phyloP scores from a whole-genome alignment of 2,329 filamentous ascomycete genomes.

The Verticillium nonalfalfae region DNA sequence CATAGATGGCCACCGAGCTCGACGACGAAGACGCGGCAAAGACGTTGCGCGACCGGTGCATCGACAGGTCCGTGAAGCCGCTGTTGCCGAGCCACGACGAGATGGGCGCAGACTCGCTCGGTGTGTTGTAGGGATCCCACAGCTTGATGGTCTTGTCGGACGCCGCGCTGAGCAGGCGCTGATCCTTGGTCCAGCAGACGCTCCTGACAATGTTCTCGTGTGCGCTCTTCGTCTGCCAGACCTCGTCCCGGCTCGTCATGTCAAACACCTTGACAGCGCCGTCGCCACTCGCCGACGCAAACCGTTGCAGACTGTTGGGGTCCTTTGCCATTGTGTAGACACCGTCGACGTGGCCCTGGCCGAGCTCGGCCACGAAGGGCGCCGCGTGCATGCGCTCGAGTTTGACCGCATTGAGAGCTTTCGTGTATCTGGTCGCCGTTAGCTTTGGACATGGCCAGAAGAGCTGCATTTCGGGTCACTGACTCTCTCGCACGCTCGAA shows the following conservation, averaged over 20 bases:
- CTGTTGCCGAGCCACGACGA: constrained; percentile 63
- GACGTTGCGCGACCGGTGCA: constrained; percentile 70
- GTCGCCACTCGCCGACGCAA: constrained; percentile 83
- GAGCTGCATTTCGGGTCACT: constrained; percentile 54
- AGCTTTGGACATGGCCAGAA: background rate
- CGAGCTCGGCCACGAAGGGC: constrained; percentile 76
- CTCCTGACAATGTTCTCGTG: constrained; percentile 94
- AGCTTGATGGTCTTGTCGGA: constrained; percentile 84
- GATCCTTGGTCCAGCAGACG: constrained; percentile 80
- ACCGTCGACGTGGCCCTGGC: constrained; percentile 87
- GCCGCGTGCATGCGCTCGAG: constrained; percentile 81
- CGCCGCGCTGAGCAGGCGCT: constrained; percentile 80
- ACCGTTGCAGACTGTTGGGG: constrained; percentile 63
- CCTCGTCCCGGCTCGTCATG: constrained; percentile 62
- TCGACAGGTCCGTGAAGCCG: constrained; percentile 69
- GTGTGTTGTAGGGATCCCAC: constrained; percentile 79
- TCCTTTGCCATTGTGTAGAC: constrained; percentile 75
- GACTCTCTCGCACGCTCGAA: constrained; percentile 90
- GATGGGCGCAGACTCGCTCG: constrained; percentile 61
- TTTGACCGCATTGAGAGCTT: constrained; percentile 71
- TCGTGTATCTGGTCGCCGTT: constrained; percentile 26
- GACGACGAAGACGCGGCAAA: constrained; percentile 78
- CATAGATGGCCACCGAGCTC: constrained; percentile 79
- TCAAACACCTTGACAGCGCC: constrained; percentile 68
- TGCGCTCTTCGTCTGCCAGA: constrained; percentile 66